A percentile compares a stretch with the other conserved stretches of the same genome.
phyloP scores from a whole-genome alignment of 179 eudicot species.

The Amaranthus tricolor region DNA sequence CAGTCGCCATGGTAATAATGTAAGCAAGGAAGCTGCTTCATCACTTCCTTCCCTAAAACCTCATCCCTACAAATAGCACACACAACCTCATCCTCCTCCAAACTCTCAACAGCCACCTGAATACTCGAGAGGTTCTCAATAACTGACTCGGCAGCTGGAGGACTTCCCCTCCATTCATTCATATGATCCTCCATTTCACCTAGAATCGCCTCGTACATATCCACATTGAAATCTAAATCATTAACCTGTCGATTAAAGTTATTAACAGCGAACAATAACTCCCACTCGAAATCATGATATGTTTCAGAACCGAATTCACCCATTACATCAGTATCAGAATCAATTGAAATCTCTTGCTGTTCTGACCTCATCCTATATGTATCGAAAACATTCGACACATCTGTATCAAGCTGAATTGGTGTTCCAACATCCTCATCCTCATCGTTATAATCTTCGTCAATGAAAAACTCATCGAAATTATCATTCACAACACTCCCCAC shows the following conservation, averaged over 20 bases:
- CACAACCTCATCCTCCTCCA: slow-evolving; percentile 26
- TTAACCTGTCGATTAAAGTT: slow-evolving; percentile 35
- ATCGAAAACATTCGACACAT: slow-evolving; percentile 28
- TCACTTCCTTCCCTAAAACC: slow-evolving; percentile 28
- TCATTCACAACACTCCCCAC: slow-evolving; percentile 23
- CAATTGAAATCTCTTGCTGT: slow-evolving; percentile 28
- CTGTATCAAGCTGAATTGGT: slow-evolving; percentile 20
- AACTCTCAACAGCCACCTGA: slow-evolving; percentile 7
- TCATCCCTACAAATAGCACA: slow-evolving; percentile 46
- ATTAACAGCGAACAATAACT: slow-evolving; percentile 33
- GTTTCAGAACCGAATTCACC: slow-evolving; percentile 29
- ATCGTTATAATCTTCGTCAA: slow-evolving; percentile 8
- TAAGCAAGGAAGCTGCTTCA: slow-evolving; percentile 43
- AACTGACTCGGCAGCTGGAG: slow-evolving; percentile 39
- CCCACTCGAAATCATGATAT: slow-evolving; percentile 43
- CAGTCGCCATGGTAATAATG: slow-evolving; percentile 50
- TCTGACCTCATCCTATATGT: slow-evolving; percentile 28
- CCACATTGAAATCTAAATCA: slow-evolving; percentile 37
- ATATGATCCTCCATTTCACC: slow-evolving; percentile 36
- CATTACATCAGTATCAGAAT: slow-evolving; percentile 28
- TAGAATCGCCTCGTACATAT: slow-evolving; percentile 33
- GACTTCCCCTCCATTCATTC: slow-evolving; percentile 42
- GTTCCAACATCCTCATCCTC: slow-evolving; percentile 22
- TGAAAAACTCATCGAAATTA: slow-evolving; percentile 15
- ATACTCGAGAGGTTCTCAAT: slow-evolving; percentile 35